Percentiles rank a stretch among this genome's conserved stretches.
phyloP scores from a whole-genome alignment of 1,139 yeast species.

The Debaryomyces nepalensis region DNA sequence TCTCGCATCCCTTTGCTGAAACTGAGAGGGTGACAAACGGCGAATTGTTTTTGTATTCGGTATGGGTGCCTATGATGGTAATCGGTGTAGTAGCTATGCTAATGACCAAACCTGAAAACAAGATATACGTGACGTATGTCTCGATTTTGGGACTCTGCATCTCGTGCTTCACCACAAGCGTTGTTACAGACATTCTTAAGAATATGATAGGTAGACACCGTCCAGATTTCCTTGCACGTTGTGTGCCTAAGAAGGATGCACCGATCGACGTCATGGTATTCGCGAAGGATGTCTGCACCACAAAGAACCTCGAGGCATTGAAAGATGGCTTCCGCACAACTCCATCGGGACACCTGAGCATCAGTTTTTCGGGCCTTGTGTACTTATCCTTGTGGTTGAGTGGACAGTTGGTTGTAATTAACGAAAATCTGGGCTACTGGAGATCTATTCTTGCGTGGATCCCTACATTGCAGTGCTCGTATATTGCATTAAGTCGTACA shows the following conservation, averaged over 20 bases:
- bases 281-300: slow-evolving; percentile 68
- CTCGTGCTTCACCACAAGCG: slow-evolving; percentile 45
- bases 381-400: slow-evolving; percentile 65
- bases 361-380: slow-evolving; percentile 68
- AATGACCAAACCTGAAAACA: slow-evolving; percentile 38
- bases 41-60: slow-evolving; percentile 42
- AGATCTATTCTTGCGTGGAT: slow-evolving; percentile 43
- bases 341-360: slow-evolving; percentile 77
- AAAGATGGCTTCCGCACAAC: slow-evolving; percentile 78
- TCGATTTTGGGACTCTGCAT: slow-evolving; percentile 46
- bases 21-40: slow-evolving; percentile 57
- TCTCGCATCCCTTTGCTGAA: slow-evolving; percentile 75
- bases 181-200: slow-evolving; percentile 58
- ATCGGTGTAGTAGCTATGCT: slow-evolving; percentile 31
- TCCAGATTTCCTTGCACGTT: slow-evolving; percentile 78
- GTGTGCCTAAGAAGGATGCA: slow-evolving; percentile 57
- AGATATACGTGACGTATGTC: slow-evolving; percentile 44
- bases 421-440: slow-evolving; percentile 57
- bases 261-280: slow-evolving; percentile 51
- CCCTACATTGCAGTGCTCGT: slow-evolving; percentile 59
- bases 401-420: slow-evolving; percentile 56
- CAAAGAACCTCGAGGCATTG: slow-evolving; percentile 43
- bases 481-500: slow-evolving; percentile 72
- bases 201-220: slow-evolving; percentile 76
- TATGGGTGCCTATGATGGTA: slow-evolving; percentile 40